Base-by-base conservation (phyloP, 2,329 filamentous ascomycete genomes). In the Tolypocladium ovalisporum region DNA sequence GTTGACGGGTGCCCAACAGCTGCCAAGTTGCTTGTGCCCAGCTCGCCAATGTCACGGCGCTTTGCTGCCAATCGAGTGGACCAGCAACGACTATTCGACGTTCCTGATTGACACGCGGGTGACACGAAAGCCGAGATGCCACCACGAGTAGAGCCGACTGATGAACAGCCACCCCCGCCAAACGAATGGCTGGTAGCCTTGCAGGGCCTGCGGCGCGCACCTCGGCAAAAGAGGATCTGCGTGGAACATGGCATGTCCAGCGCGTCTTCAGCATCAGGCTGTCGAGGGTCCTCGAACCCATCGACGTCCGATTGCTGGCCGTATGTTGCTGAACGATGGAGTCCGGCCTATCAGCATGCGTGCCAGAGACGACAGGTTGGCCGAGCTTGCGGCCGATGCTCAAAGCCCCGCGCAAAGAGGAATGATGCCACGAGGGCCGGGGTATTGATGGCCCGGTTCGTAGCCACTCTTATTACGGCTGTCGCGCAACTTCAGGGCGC, bases 371-470 rank as follows among this genome's bases (percentile, higher is more conserved):
- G 34, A 6, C 12, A 34, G 9, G 47, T 27, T 32, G 17, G 47
- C 29, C 24, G 29, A 34, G 19, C 19, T 51, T 32, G 47, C 7
- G 29, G 47, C 47, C 34, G 47, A 51, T 13, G 47, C 19, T 34
- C 1, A 19, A 34, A n/a, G 29, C 47, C 47, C 52, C 22, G 52
- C 52, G 52, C 52, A 27, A n/a, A 24, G 13, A 15, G 52, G 35
- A 15, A 37, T 53, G 52, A 53, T 39, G 35, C 32, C 44, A 54
- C n/a, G 52, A 39, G 13, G 1, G 52, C 52, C 68, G 68, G 68
- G 56, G 58, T 58, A 68, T 68, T 66, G 61, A 68, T 70, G 65
- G 63, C 62, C 68, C 68, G 68, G 57, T 53, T 60, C 62, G 60
- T 62, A 65, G 64, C 62, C 62, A 64, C 60, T 42, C 42, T 59